Evolutionary conservation across 2,329 filamentous ascomycete species (phyloP).

Genomic region (Trichoderma guizhouense): DNA sequence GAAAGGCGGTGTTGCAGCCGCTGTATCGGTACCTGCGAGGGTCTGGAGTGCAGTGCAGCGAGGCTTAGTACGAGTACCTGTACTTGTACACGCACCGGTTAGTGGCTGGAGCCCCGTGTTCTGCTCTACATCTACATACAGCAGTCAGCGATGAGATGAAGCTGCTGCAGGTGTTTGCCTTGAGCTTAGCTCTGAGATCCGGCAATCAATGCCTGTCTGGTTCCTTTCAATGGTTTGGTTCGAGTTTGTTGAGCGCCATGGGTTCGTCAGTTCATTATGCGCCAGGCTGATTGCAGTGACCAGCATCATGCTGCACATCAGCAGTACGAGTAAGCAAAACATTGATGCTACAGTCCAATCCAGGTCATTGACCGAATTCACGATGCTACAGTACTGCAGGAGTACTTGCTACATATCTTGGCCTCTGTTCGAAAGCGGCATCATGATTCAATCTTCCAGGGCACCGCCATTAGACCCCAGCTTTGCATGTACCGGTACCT

Average conservation of each 20-base stretch:
- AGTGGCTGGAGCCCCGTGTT: not conserved
- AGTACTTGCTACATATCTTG: not conserved
- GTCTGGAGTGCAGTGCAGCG: not conserved
- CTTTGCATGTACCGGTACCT: not conserved
- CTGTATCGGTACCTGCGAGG: not conserved
- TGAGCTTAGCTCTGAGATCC: not conserved
- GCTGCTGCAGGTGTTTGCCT: not conserved
- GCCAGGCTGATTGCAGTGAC: not conserved
- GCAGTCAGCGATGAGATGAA: not conserved
- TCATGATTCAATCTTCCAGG: not conserved
- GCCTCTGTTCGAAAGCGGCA: not conserved
- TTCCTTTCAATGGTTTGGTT: not conserved
- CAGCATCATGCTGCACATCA: not conserved
- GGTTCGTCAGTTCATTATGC: not conserved
- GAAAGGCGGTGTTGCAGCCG: slow-evolving; percentile 2
- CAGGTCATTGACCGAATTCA: not conserved
- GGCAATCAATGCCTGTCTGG: too few relatives aligned
- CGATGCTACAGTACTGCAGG: not conserved
- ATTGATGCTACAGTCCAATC: not conserved
- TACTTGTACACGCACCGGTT: not conserved
- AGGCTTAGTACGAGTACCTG: not conserved
- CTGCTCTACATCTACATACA: not conserved
- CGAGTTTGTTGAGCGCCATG: not conserved
- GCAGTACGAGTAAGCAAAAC: not conserved
- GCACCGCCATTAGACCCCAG: not conserved